phyloP scores from a whole-genome alignment of 2,329 filamentous ascomycete genomes.

The Cucurbitaria berberidis region DNA sequence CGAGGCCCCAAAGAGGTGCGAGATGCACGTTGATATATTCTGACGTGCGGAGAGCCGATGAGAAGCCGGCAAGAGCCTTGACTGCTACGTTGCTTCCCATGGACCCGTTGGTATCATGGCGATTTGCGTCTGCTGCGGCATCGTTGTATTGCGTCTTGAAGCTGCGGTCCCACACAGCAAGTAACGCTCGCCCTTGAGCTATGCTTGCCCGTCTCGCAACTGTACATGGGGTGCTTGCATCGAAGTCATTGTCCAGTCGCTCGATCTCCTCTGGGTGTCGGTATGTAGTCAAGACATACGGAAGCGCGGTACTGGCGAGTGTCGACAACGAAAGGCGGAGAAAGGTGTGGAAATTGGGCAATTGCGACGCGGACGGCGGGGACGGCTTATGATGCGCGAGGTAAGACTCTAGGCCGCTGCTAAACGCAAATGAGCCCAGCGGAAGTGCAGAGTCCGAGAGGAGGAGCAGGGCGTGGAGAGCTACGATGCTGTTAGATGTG shows the following conservation, averaged over 20 bases:
- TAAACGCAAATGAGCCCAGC: constrained; percentile 86
- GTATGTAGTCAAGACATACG: constrained; percentile 75
- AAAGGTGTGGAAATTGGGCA: constrained; percentile 66
- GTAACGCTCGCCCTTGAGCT: constrained; percentile 75
- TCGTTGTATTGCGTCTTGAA: constrained; percentile 53
- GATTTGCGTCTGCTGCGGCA: neutral
- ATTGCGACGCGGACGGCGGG: constrained; percentile 37
- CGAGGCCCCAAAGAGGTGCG: constrained; percentile 71
- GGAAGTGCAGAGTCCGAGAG: constrained; percentile 83
- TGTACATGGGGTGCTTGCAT: constrained; percentile 78
- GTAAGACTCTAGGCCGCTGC: constrained; percentile 81
- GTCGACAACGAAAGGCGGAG: constrained; percentile 73
- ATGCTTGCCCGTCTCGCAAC: constrained; percentile 77
- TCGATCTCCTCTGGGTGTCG: constrained; percentile 59
- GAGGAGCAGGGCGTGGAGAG: constrained; percentile 73
- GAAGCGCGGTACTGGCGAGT: constrained; percentile 73
- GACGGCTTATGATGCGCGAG: constrained; percentile 67
- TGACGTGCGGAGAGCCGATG: constrained; percentile 35
- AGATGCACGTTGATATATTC: constrained; percentile 63
- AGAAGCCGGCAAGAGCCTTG: constrained; percentile 37
- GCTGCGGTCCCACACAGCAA: constrained; percentile 77
- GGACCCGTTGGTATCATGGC: neutral
- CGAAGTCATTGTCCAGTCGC: constrained; percentile 74
- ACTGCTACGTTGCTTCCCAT: constrained; percentile 15
- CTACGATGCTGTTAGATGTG: constrained; percentile 15